Evolutionary conservation across 805 yeast species (phyloP).

Genomic region (Ogataea neopini): DNA sequence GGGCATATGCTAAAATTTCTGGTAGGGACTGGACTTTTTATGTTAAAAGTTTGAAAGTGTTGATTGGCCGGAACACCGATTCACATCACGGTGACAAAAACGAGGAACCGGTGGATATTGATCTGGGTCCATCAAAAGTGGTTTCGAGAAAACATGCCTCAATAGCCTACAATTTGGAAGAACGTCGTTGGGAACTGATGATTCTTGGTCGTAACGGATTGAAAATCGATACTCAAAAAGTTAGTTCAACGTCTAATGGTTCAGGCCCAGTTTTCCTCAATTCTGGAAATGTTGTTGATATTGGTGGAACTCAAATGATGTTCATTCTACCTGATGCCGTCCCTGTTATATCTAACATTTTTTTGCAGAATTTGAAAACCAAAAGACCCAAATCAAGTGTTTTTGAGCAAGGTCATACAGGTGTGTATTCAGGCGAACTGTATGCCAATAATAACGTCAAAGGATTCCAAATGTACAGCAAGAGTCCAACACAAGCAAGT

Average conservation of each 20-base stretch:
- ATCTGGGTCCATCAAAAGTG: slow-evolving; percentile 96
- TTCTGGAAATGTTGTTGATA: slow-evolving; percentile 89
- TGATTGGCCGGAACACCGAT: slow-evolving; percentile 86
- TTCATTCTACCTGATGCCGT: slow-evolving; percentile 90
- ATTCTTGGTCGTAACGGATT: slow-evolving; percentile 93
- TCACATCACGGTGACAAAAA: slow-evolving; percentile 20
- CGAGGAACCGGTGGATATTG: slow-evolving; percentile 63
- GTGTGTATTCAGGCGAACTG: slow-evolving; percentile 19
- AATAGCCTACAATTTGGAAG: slow-evolving; percentile 71
- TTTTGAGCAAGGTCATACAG: slow-evolving; percentile 11
- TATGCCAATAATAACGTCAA: slow-evolving; percentile 34
- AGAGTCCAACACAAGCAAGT: slow-evolving; percentile 26
- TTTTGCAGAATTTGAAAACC: slow-evolving; percentile 40
- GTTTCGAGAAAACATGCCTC: slow-evolving; percentile 89
- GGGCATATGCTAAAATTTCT: slow-evolving; percentile 95
- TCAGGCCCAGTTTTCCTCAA: slow-evolving; percentile 53
- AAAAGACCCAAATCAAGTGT: slow-evolving; percentile 27
- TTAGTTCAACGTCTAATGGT: slow-evolving; percentile 40
- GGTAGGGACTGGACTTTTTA: slow-evolving; percentile 94
- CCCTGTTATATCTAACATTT: slow-evolving; percentile 60
- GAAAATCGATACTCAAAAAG: slow-evolving; percentile 72
- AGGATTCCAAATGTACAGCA: slow-evolving; percentile 58
- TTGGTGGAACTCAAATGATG: slow-evolving; percentile 99
- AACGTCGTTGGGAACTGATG: slow-evolving; percentile 82
- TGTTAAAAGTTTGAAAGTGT: slow-evolving; percentile 71